Evolutionary conservation across 2,329 filamentous ascomycete species (phyloP).

Genomic region (Trichophyton verrucosum): DNA sequence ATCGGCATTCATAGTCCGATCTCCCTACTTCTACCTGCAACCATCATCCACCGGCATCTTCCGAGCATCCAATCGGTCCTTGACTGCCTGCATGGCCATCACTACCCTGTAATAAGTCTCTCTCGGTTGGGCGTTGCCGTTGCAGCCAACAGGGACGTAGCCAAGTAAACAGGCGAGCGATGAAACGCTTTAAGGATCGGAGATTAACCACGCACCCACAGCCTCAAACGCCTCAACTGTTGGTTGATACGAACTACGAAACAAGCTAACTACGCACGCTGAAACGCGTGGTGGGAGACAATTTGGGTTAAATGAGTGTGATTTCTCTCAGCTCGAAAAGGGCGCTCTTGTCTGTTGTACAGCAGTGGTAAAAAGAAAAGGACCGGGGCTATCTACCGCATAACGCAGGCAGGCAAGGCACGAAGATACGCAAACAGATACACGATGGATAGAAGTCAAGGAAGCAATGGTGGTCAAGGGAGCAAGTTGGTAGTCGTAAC

Average conservation of each 20-base stretch:
- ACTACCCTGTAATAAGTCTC: too few relatives aligned
- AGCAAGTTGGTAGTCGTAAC: neutral
- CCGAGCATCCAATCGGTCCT: neutral
- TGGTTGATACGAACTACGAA: too few relatives aligned
- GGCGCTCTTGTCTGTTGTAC: neutral
- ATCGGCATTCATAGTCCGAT: neutral
- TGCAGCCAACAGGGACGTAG: neutral
- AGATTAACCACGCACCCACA: neutral
- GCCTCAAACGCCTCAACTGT: too few relatives aligned
- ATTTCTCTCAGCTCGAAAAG: neutral
- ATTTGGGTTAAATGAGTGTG: neutral
- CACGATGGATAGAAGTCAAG: neutral
- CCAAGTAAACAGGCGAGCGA: neutral
- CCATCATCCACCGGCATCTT: neutral
- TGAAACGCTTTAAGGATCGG: neutral
- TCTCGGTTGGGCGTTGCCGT: neutral
- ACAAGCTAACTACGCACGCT: too few relatives aligned
- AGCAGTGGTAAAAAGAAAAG: neutral
- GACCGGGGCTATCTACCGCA: neutral
- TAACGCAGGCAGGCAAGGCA: neutral
- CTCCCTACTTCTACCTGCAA: neutral
- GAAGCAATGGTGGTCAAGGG: neutral
- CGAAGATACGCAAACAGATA: neutral
- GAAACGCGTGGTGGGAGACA: too few relatives aligned
- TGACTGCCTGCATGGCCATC: neutral